phyloP scores from a whole-genome alignment of 129 eudicot species.

The Erigeron canadensis region DNA sequence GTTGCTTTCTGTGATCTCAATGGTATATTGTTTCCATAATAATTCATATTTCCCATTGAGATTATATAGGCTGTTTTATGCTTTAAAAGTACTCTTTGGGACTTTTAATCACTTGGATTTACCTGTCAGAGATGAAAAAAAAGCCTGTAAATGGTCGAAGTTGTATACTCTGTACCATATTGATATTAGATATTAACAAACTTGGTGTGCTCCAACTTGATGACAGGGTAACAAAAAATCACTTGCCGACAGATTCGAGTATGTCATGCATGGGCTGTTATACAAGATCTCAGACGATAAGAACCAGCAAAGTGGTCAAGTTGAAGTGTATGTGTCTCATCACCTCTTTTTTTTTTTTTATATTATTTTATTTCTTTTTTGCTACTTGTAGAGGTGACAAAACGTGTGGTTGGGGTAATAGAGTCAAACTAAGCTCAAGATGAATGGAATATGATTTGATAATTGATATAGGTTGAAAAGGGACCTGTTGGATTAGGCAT shows the following conservation, averaged over 20 bases:
- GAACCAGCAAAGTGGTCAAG: slow-evolving; percentile 27
- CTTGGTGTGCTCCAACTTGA: background rate
- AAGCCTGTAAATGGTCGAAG: background rate
- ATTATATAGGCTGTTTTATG: background rate
- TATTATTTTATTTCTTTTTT: background rate
- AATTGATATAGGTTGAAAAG: background rate
- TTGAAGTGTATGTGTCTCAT: slow-evolving; percentile 54
- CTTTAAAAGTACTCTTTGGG: background rate
- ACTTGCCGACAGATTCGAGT: slow-evolving; percentile 86
- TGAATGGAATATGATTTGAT: background rate
- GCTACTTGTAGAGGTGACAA: background rate
- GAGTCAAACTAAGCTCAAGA: too few relatives aligned
- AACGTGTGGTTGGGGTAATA: background rate
- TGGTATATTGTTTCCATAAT: background rate
- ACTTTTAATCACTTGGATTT: background rate
- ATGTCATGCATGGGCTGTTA: slow-evolving; percentile 82
- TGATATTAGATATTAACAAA: slow-evolving; percentile 5
- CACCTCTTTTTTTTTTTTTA: background rate
- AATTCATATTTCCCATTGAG: background rate
- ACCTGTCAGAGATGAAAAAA: background rate
- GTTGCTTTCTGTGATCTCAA: background rate
- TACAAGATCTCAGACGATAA: slow-evolving; percentile 71
- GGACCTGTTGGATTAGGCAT: background rate
- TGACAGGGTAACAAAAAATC: slow-evolving; percentile 69
- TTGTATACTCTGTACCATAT: background rate